Evolutionary conservation across 2,329 filamentous ascomycete species (phyloP), one percentile per base, ranked within the genome.

Genomic region (Tolypocladium inflatum): DNA sequence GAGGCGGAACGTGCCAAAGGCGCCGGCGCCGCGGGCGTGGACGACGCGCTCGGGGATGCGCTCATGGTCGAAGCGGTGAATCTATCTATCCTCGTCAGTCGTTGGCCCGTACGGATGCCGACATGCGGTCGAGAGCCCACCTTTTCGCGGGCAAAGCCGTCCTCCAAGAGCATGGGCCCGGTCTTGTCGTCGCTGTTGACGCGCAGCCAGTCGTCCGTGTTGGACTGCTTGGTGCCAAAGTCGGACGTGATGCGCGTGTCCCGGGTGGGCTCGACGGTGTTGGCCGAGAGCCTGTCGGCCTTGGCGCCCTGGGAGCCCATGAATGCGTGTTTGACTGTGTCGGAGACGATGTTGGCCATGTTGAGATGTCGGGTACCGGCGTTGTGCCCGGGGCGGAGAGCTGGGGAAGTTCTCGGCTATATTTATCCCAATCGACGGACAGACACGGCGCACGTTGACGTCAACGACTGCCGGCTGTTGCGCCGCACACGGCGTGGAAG

Each of bases 121-220:
- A 33, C 2, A 33, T 8, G 30, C 8, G 1, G 30, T 33, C 30
- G 30, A 33, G 7, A 33, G 30, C 30, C 19, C 70, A 88, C 87
- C 80, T 89, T 91, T 70, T 94, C 90, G 15, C 89, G 45, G 6
- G 13, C 45, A 19, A 48, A 48, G 23, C 6, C 78, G 62, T 94
- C 90, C 67, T 94, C 89, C 3, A 94, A 70, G 0, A 92, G 74
- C 65, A 72, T 70, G 0, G 90, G 88, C 0, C 90, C 90, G 2
- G 79, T 84, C 57, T 84, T 76, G 53, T 89, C 80, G 3, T 84
- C 78, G 41, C 75, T 84, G 33, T 76, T 80, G 6, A 87, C 79
- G 56, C 82, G 84, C 57, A 95, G 76, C 90, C 89, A 94, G 68
- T 91, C 81, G 66, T 96, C 91, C 1, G 87, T 86, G 65, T 87